Base-by-base conservation (phyloP, 2,329 filamentous ascomycete genomes). In the Hymenoscyphus linearis region DNA sequence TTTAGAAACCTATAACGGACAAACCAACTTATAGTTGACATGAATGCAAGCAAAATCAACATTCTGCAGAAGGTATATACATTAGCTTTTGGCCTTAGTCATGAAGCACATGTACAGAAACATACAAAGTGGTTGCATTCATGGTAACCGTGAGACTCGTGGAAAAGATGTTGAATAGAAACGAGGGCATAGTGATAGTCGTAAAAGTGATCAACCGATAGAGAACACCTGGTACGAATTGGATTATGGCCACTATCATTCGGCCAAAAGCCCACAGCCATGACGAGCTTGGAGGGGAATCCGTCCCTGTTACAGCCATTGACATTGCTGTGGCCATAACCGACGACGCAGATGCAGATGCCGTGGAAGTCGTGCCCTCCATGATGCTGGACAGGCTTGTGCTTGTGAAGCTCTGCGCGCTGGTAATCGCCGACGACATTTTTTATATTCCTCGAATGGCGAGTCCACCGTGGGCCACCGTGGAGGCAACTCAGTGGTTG, bases 111-210 rank as follows among this genome's bases (percentile, higher is more conserved):
- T 22, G 44, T 12, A 22, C 9, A 60, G 7, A 44, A 26, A 70
- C 86, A 73, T 85, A 96, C 86, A 99, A 76, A 18, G 95, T 99
- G 22, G 93, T 98, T 69, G 95, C 93, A 74, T 98, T 98, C 93
- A 99, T 96, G 12, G 95, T 99, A 72, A 99, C 91, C 0, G 95
- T 99, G 79, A 96, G 80, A 75, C 90, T 97, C 66, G 91, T 93
- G 5, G 92, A 96, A 72, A 96, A 91, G 64, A 96, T 80, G 5
- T 87, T 90, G 74, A 96, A 99, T 18, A 98, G 83, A 75, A 95
- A 85, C 73, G 91, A 91, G 52, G 95, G 95, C 62, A 97, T 75
- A 16, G 91, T 96, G 67, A 98, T 92, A 27, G 93, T 96, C 18
- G 87, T 84, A 71, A 96, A 89, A 64, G 89, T 91, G 68, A 96